Base-by-base conservation (phyloP, 2,329 filamentous ascomycete genomes). In the Colletotrichum kahawae region DNA sequence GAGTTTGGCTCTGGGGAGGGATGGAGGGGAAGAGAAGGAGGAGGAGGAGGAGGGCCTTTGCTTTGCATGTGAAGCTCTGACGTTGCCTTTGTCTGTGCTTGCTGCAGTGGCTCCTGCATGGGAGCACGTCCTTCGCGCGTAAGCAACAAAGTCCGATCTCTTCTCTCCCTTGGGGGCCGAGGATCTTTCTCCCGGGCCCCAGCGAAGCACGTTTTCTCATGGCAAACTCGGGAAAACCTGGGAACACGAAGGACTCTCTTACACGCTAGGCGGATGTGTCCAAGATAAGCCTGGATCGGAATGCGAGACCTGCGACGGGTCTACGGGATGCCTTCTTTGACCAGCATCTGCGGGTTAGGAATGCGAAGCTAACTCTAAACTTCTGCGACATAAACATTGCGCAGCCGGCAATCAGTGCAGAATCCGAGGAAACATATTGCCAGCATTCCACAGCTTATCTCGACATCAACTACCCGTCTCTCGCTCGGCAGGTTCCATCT, bases 31-130 rank as follows among this genome's bases (percentile, higher is more conserved):
- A 24, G 43, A 5, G 4, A 27, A 48, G 43, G 43, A 21, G 21
- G 21, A 21, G 43, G 43, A 21, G n/a, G 43, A 51, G 12, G 6
- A 51, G 7, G 43, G 43, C n/a, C 43, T 21, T 2, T 51, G 38
- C 57, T 36, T 38, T 72, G 34, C 57, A 73, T 75, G 73, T 54
- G 64, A 73, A 68, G 63, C 36, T 68, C 57, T 75, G 69, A 73
- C 70, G 63, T 75, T 36, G n/a, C 13, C 14, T 57, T 64, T 21
- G 63, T 73, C 73, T 33, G 63, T 67, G 60, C 57, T 60, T 33
- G 14, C 48, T 36, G 21, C 29, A 54, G 29, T 38, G 36, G 56
- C 65, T 43, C 13, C 33, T 51, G 56, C 36, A 34, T 34, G 43
- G n/a, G 59, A 64, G 70, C 73, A 73, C 69, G 57, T 68, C 67